A percentile compares a stretch with the other conserved stretches of the same genome.
These are phyloP conservation scores for Suhomyces bokatorum DNA, from an alignment of 1,139 yeast genomes.

Conservation along the genomic window DNA sequence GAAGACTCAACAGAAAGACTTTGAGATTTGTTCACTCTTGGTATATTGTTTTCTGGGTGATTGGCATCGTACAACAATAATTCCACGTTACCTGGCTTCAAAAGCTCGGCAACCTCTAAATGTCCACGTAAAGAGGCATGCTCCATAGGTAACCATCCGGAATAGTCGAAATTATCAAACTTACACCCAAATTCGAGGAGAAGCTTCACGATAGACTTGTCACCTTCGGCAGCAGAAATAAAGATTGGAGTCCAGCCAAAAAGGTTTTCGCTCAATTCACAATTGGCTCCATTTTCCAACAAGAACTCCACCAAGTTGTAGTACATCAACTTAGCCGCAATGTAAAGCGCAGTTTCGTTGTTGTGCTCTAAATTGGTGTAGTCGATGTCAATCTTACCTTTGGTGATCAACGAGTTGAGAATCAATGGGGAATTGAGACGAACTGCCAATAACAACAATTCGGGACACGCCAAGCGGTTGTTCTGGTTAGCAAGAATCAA, in stretches of 20 bases:
- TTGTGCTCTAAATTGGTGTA: constrained; percentile 58
- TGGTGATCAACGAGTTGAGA: constrained; percentile 52
- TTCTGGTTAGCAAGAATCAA: constrained; percentile 49
- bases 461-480: constrained; percentile 42
- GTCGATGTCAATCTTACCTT: constrained; percentile 65
- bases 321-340: constrained; percentile 69
- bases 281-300: constrained; percentile 60
- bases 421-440: constrained; percentile 63
- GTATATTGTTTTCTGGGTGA: constrained; percentile 39
- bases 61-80: constrained; percentile 42
- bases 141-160: constrained; percentile 97
- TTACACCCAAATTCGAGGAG: constrained; percentile 57
- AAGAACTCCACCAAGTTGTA: constrained; percentile 56
- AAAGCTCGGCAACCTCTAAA: constrained; percentile 61
- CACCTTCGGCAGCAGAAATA: constrained; percentile 89
- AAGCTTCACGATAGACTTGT: constrained; percentile 52
- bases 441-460: constrained; percentile 67
- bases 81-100: constrained; percentile 46
- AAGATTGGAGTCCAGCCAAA: constrained; percentile 97
- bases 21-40: constrained; percentile 21
- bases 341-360: constrained; percentile 79
- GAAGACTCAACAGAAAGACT: constrained; percentile 5
- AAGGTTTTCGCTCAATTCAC: constrained; percentile 73
- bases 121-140: constrained; percentile 94
- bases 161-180: constrained; percentile 64